phyloP scores from a whole-genome alignment of 495 filamentous ascomycete genomes.

The Aspergillus coremiiformis region DNA sequence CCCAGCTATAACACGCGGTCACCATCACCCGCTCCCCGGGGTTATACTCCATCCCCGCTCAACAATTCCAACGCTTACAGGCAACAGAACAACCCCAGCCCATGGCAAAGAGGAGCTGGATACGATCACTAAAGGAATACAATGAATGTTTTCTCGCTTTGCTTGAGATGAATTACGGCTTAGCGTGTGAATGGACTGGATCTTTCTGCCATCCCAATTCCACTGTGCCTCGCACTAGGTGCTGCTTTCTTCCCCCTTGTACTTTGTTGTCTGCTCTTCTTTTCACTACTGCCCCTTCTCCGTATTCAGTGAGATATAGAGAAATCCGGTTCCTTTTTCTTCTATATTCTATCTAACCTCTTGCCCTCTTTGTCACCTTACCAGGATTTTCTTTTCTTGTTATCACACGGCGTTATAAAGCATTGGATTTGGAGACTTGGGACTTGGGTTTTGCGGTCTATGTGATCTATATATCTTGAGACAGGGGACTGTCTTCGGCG shows the following conservation, averaged over 20 bases:
- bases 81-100: slow-evolving; percentile 51
- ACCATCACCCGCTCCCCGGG: slow-evolving; percentile 30
- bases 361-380: slow-evolving; percentile 16
- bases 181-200: slow-evolving; percentile 31
- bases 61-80: slow-evolving; percentile 26
- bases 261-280: slow-evolving; percentile 10
- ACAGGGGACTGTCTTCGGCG: slow-evolving; percentile 6
- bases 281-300: slow-evolving; percentile 4
- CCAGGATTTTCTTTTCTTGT: slow-evolving; percentile 16
- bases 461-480: slow-evolving; percentile 16
- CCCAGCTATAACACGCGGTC: slow-evolving; percentile 32
- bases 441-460: slow-evolving; percentile 17
- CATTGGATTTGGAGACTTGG: slow-evolving; percentile 32
- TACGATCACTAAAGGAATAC: slow-evolving; percentile 48
- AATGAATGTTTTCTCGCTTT: slow-evolving; percentile 22
- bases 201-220: slow-evolving; percentile 22
- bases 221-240: slow-evolving; percentile 11
- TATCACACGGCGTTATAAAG: slow-evolving; percentile 28
- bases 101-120: slow-evolving; percentile 61
- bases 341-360: slow-evolving; percentile 7
- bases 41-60: slow-evolving; percentile 30
- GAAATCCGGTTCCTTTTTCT: slow-evolving; percentile 10
- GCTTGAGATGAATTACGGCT: slow-evolving; percentile 39
- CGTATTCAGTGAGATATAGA: slow-evolving; percentile 20
- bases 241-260: slow-evolving; percentile 13